These are phyloP conservation scores for Nigrograna mackinnonii DNA, from an alignment of 2,329 filamentous ascomycete genomes.

Conservation along the genomic window DNA sequence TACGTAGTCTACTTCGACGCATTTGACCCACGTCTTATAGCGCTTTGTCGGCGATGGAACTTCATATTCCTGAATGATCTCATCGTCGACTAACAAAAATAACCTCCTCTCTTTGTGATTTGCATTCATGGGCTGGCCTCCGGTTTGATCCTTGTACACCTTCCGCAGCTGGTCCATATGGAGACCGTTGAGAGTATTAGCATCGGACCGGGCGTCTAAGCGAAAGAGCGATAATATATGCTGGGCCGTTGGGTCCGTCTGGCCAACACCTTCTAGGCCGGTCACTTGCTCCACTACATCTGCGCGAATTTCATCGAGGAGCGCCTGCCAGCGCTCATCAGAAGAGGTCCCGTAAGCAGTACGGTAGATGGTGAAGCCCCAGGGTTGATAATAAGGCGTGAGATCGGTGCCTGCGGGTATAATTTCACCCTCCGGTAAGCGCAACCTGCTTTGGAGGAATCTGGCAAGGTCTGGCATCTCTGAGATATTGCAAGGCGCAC, in stretches of 20 bases:
- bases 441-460: no score
- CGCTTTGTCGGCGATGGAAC: no score
- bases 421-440: background rate
- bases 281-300: conserved; percentile 2
- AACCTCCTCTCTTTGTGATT: conserved; percentile 7
- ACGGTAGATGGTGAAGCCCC: conserved; percentile 21
- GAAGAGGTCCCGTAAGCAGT: conserved; percentile 12
- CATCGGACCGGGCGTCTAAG: conserved; percentile 15
- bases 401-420: background rate
- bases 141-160: conserved; percentile 12
- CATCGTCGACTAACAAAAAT: conserved; percentile 13
- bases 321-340: conserved; percentile 15
- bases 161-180: conserved; percentile 14
- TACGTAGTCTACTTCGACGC: conserved; percentile 10
- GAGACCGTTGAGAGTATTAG: conserved; percentile 9
- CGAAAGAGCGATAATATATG: conserved; percentile 13
- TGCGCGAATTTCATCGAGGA: conserved; percentile 13
- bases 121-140: conserved; percentile 12
- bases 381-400: background rate
- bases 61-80: conserved; percentile 6
- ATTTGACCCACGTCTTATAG: conserved; percentile 6
- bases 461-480: no score
- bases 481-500: background rate
- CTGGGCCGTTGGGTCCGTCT: conserved; percentile 9
- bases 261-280: background rate